Percentiles rank a stretch among this genome's conserved stretches.
Conservation (phyloP, 768 basidiomycete genomes). For the Hygrophorus russula region DNA sequence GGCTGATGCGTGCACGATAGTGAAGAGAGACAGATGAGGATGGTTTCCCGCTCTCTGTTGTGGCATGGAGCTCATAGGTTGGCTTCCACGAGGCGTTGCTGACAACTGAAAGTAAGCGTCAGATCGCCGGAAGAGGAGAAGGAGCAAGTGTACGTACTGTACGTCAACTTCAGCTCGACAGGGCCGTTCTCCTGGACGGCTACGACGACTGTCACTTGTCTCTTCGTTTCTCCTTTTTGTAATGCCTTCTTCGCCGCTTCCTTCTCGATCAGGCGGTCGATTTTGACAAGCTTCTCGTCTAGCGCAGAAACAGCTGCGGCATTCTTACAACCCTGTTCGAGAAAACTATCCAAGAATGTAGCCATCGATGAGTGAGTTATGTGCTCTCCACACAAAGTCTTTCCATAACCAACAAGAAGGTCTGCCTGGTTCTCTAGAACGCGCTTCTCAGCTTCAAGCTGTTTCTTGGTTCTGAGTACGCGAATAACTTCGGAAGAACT, state of each 20-base stretch:
- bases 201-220: constrained; percentile 32
- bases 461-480: constrained; percentile 23
- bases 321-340: constrained; percentile 25
- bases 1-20: too few species aligned
- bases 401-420: constrained; percentile 32
- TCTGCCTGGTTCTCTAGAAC: constrained; percentile 29
- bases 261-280: constrained; percentile 27
- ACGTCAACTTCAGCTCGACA: constrained; percentile 8
- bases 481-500: constrained; percentile 23
- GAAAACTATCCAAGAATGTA: constrained; percentile 29
- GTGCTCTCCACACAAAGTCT: constrained; percentile 31
- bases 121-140: too few species aligned
- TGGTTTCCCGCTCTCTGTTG: too few species aligned
- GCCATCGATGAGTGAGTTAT: constrained; percentile 25
- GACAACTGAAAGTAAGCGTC: too few species aligned
- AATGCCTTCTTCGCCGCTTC: constrained; percentile 19
- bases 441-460: constrained; percentile 25
- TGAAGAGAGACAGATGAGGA: too few species aligned
- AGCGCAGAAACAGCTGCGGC: constrained; percentile 21
- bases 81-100: too few species aligned
- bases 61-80: too few species aligned
- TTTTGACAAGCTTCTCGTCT: constrained; percentile 28
- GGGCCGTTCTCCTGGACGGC: constrained; percentile 23
- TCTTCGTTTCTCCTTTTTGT: constrained; percentile 23
- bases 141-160: too few species aligned